phyloP scores from a whole-genome alignment of 106 monocot genomes.

The Narthecium ossifragum region DNA sequence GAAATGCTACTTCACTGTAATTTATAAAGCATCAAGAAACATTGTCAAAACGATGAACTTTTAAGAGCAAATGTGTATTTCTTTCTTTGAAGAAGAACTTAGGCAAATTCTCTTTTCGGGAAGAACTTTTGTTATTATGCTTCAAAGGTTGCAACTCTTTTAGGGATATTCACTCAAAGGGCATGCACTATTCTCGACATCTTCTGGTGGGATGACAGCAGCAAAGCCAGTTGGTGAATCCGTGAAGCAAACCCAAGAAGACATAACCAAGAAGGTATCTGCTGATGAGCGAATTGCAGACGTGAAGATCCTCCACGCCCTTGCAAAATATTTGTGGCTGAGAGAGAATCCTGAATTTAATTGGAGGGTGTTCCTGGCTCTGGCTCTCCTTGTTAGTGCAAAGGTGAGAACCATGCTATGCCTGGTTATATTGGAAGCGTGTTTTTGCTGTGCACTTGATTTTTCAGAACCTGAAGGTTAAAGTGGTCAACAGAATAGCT shows the following conservation, averaged over 20 bases:
- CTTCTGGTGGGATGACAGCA: conserved; percentile 28
- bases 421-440: too few relatives aligned
- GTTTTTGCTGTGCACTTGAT: too few relatives aligned
- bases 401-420: conserved; percentile 52
- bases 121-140: not conserved
- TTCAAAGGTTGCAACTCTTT: not conserved
- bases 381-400: conserved; percentile 82
- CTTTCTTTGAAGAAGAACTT: too few relatives aligned
- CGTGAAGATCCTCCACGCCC: conserved; percentile 48
- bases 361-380: conserved; percentile 52
- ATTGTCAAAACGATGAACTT: too few relatives aligned
- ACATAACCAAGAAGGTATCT: conserved; percentile 24
- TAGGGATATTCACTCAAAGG: conserved; percentile 37
- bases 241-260: conserved; percentile 34
- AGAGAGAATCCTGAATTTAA: conserved; percentile 81
- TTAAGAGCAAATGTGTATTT: too few relatives aligned
- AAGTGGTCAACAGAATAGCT: too few relatives aligned
- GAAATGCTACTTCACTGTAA: too few relatives aligned
- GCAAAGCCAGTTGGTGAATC: conserved; percentile 16
- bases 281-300: conserved; percentile 66
- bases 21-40: too few relatives aligned
- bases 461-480: too few relatives aligned
- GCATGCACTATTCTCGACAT: conserved; percentile 62
- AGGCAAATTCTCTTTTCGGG: too few relatives aligned
- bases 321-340: conserved; percentile 74